A percentile compares a stretch with the other conserved stretches of the same genome.
phyloP scores from a whole-genome alignment of 495 filamentous ascomycete genomes.

The Hypoxylon intermedium region DNA sequence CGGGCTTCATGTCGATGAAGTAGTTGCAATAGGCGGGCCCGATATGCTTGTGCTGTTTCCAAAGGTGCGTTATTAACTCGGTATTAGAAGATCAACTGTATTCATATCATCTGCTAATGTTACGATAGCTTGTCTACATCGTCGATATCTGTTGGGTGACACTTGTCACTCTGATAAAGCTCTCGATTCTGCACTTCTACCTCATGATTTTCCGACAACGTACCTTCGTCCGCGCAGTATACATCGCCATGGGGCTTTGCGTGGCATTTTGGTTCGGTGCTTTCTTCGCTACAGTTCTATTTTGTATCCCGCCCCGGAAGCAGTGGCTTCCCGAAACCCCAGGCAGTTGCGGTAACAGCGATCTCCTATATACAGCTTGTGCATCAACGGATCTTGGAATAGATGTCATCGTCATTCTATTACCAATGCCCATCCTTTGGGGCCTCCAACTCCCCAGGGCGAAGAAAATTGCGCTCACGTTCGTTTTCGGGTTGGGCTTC shows the following conservation, averaged over 20 bases:
- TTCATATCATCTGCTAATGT: no score
- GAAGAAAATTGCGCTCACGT: conserved; percentile 48
- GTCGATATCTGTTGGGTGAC: neutral
- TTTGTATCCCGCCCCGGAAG: neutral
- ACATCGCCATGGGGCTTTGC: neutral
- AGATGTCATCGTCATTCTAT: conserved; percentile 47
- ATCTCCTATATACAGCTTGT: neutral
- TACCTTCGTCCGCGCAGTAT: neutral
- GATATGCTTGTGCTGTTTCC: neutral
- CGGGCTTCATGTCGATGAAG: neutral
- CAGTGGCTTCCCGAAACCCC: neutral
- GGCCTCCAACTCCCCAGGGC: conserved; percentile 37
- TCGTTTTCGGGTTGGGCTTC: conserved; percentile 48
- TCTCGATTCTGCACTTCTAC: conserved; percentile 6
- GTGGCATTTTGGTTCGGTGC: neutral
- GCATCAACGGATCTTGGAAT: conserved; percentile 38
- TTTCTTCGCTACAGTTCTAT: neutral
- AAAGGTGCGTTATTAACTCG: neutral
- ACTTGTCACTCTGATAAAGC: neutral
- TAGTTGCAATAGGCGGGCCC: neutral
- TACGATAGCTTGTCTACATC: neutral
- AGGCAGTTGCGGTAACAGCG: neutral
- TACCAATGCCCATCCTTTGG: conserved; percentile 49
- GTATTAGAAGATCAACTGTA: no score
- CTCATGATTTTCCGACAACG: neutral